phyloP scores from a whole-genome alignment of 1,284 basidiomycete genomes.

The Cutaneotrichosporon spelunceum region DNA sequence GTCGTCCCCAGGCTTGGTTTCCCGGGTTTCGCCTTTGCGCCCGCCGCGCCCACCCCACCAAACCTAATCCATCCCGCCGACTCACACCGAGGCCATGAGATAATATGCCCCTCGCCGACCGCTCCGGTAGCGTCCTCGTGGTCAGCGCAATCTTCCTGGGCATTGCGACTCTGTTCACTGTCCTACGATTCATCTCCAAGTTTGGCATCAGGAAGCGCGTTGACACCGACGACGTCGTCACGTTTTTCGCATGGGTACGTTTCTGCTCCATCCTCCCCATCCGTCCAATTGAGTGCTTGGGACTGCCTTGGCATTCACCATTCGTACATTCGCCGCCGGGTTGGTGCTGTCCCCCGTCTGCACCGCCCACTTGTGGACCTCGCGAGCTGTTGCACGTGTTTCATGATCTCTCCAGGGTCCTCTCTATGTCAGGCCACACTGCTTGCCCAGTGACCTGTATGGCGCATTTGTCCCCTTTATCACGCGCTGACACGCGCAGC shows the following conservation, averaged over 20 bases:
- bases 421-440: not conserved
- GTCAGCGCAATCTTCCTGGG: conserved; percentile 38
- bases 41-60: not conserved
- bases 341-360: not conserved
- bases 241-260: conserved; percentile 47
- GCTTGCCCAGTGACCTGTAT: not conserved
- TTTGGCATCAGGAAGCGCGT: conserved; percentile 39
- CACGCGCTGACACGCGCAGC: conserved; percentile 22
- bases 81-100: conserved; percentile 1
- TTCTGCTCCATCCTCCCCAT: not conserved
- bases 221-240: conserved; percentile 43
- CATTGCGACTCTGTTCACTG: conserved; percentile 42
- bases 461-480: not conserved
- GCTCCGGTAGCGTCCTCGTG: conserved; percentile 38
- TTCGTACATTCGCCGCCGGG: not conserved
- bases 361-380: not conserved
- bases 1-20: not conserved
- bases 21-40: not conserved
- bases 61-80: not conserved
- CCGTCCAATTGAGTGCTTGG: not conserved
- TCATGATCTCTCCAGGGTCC: not conserved
- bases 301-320: not conserved
- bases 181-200: conserved; percentile 43
- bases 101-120: conserved; percentile 19
- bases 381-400: conserved; percentile 1